A percentile compares a stretch with the other conserved stretches of the same genome.
Conservation (phyloP, 225 moss, liverwort and hornwort species). For the Neckera pumila region DNA sequence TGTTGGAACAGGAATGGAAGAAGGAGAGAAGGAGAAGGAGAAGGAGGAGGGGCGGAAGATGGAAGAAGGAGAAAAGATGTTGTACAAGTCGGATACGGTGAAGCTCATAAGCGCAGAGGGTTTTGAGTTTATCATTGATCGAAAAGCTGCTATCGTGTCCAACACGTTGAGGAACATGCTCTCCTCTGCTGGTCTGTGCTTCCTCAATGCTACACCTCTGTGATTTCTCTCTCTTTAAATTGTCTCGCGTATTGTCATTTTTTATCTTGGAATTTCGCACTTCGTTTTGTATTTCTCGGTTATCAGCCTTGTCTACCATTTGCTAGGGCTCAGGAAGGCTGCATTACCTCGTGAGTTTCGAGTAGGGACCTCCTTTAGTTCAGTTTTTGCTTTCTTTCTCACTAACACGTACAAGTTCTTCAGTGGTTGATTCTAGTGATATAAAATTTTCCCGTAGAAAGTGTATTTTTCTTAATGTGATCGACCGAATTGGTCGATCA, state of each 20-base stretch:
- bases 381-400: neutral
- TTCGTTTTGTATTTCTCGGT: neutral
- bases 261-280: no score
- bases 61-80: conserved; percentile 22
- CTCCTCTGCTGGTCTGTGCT: conserved; percentile 49
- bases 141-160: conserved; percentile 76
- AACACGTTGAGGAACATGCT: conserved; percentile 84
- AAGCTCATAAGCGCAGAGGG: conserved; percentile 94
- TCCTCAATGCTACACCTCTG: neutral
- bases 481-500: neutral
- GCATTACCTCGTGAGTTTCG: neutral
- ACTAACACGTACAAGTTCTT: neutral
- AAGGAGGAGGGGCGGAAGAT: neutral
- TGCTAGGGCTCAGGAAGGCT: neutral
- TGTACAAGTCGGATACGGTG: conserved; percentile 66
- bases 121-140: conserved; percentile 73
- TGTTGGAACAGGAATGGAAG: neutral
- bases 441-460: neutral
- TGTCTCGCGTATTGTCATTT: neutral
- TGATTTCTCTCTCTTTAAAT: neutral
- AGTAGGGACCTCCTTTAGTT: neutral
- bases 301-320: neutral
- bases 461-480: neutral
- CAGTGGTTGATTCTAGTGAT: neutral
- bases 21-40: neutral